phyloP scores from a whole-genome alignment of 2,329 filamentous ascomycete genomes.

The Paecilomyces sp. region DNA sequence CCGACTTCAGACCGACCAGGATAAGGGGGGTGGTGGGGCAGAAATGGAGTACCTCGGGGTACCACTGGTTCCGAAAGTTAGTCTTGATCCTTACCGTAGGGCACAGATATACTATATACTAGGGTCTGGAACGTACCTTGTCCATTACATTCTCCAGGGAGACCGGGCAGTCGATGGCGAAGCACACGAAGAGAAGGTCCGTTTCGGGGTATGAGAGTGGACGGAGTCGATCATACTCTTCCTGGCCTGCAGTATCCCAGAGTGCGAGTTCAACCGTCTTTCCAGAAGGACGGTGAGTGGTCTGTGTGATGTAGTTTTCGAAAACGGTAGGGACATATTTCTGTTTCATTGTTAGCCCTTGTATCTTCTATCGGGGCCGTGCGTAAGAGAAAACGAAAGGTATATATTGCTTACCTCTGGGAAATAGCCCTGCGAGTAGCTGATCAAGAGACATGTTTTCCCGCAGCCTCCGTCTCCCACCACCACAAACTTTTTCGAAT shows the following conservation, averaged over 20 bases:
- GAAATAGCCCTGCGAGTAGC: constrained; percentile 97
- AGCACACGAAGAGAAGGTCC: constrained; percentile 96
- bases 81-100: constrained; percentile 1
- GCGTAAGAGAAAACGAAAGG: neutral
- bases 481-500: constrained; percentile 99
- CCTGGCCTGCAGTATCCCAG: constrained; percentile 97
- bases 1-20: constrained; percentile 92
- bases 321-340: constrained; percentile 99
- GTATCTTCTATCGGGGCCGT: neutral
- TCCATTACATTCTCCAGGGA: constrained; percentile 98
- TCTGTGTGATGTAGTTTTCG: constrained; percentile 99
- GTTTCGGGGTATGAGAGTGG: constrained; percentile 97
- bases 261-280: constrained; percentile 95
- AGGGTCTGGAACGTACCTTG: constrained; percentile 59
- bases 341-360: constrained; percentile 40
- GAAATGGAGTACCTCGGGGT: constrained; percentile 97
- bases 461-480: constrained; percentile 97
- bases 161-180: constrained; percentile 97
- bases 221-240: constrained; percentile 94
- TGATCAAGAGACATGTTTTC: constrained; percentile 97
- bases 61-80: constrained; percentile 61
- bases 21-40: constrained; percentile 95
- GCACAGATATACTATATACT: neutral
- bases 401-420: constrained; percentile 65
- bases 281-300: constrained; percentile 75